phyloP scores from a whole-genome alignment of 177 flowering plant species.

The Vitis hybrid region DNA sequence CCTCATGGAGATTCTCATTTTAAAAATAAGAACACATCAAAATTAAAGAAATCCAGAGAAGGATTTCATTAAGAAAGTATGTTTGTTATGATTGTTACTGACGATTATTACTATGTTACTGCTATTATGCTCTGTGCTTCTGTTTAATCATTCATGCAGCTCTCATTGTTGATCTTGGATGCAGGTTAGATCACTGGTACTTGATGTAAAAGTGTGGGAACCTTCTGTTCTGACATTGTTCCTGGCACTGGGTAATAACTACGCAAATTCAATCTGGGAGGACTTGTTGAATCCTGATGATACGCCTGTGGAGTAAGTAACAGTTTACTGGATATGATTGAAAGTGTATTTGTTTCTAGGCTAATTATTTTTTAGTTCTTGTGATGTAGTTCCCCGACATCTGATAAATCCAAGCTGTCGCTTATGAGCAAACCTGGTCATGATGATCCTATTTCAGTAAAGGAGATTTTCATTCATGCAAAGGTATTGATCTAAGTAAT shows the following conservation, averaged over 20 bases:
- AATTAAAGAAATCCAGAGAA: not conserved
- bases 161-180: slow-evolving; percentile 9
- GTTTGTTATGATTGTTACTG: not conserved
- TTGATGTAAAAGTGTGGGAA: slow-evolving; percentile 61
- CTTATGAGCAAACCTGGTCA: slow-evolving; percentile 44
- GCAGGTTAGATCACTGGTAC: slow-evolving; percentile 54
- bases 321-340: not conserved
- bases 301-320: slow-evolving; percentile 40
- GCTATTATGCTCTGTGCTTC: slow-evolving; percentile 5
- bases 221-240: slow-evolving; percentile 54
- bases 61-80: not conserved
- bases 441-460: slow-evolving; percentile 51
- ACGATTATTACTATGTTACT: not conserved
- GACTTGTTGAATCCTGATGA: slow-evolving; percentile 45
- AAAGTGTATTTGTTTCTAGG: slow-evolving; percentile 2
- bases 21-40: not conserved
- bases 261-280: slow-evolving; percentile 58
- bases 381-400: slow-evolving; percentile 35
- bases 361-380: slow-evolving; percentile 2
- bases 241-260: slow-evolving; percentile 56
- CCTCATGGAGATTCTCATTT: not conserved
- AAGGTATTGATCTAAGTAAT: slow-evolving; percentile 41
- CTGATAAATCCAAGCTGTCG: slow-evolving; percentile 32
- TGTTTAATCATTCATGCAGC: slow-evolving; percentile 3
- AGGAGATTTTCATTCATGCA: slow-evolving; percentile 67